These are phyloP conservation scores for Wickerhamiella kazuoi DNA, from an alignment of 805 yeast genomes.

Conservation along the genomic window DNA sequence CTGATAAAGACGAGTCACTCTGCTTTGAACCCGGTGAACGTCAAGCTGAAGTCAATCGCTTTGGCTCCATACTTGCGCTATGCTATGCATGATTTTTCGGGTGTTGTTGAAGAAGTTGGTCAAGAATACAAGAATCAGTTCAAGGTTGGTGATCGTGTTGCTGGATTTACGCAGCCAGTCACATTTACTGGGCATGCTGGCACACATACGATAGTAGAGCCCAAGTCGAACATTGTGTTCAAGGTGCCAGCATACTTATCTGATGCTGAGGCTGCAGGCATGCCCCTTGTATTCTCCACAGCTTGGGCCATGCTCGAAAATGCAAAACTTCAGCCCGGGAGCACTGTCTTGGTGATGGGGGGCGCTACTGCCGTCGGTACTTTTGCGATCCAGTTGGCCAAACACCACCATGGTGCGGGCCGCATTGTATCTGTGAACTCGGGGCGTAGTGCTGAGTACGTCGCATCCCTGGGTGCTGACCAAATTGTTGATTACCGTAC, in stretches of 20 bases:
- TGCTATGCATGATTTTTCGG: slow-evolving; percentile 54
- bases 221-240: slow-evolving; percentile 27
- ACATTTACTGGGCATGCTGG: neutral
- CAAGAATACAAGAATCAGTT: slow-evolving; percentile 22
- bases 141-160: slow-evolving; percentile 45
- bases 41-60: slow-evolving; percentile 27
- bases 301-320: slow-evolving; percentile 30
- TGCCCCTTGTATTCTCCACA: slow-evolving; percentile 47
- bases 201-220: neutral
- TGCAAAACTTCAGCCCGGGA: slow-evolving; percentile 24
- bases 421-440: slow-evolving; percentile 44
- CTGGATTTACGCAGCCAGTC: slow-evolving; percentile 27
- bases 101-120: slow-evolving; percentile 42
- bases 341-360: slow-evolving; percentile 47
- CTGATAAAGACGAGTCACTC: slow-evolving; percentile 43
- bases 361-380: slow-evolving; percentile 58
- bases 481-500: slow-evolving; percentile 22
- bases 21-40: slow-evolving; percentile 50
- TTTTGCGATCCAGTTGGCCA: slow-evolving; percentile 38
- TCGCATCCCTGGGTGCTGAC: slow-evolving; percentile 36
- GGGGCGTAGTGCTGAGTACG: slow-evolving; percentile 28
- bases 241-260: slow-evolving; percentile 32
- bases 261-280: slow-evolving; percentile 43
- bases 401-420: slow-evolving; percentile 28
- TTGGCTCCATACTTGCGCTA: slow-evolving; percentile 22